These are phyloP conservation scores for Orbilia quercus DNA, from an alignment of 2,329 filamentous ascomycete species.

Conservation along the genomic window DNA sequence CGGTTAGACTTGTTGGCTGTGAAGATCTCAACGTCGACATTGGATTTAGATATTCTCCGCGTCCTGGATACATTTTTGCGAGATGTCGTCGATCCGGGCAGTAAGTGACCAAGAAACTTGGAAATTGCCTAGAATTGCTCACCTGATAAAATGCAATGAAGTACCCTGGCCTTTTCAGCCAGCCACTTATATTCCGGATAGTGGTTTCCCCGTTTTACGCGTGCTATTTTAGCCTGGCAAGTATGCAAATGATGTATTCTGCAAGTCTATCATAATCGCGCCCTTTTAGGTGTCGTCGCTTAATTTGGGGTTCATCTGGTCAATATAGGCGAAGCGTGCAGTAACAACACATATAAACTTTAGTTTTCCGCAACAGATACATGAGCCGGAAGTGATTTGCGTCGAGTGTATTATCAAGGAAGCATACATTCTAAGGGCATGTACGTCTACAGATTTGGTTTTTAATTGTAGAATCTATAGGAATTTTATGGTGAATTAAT, in stretches of 20 bases:
- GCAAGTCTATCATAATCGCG: slow-evolving; percentile 38
- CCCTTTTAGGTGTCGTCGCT: slow-evolving; percentile 28
- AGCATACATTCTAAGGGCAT: no score
- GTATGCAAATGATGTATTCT: slow-evolving; percentile 31
- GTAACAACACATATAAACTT: slow-evolving; percentile 14
- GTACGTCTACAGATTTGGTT: no score
- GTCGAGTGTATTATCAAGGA: no score
- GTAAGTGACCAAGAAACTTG: no score
- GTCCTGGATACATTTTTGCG: no score
- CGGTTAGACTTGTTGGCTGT: neutral
- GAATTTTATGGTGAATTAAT: neutral
- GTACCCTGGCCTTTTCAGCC: neutral
- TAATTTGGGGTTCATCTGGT: slow-evolving; percentile 1
- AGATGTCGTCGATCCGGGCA: no score
- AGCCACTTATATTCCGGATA: neutral
- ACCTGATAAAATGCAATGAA: neutral
- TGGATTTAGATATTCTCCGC: no score
- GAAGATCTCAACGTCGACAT: neutral
- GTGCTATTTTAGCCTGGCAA: neutral
- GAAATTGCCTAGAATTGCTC: no score
- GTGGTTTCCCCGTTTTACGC: no score
- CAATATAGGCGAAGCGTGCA: slow-evolving; percentile 26
- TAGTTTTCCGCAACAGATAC: neutral
- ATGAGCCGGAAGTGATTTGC: no score
- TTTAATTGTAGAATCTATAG: no score